Percentiles rank a stretch among this genome's conserved stretches.
These are phyloP conservation scores for Noccaea bulbosa DNA, from an alignment of 345 rosid genomes.

Conservation along the genomic window DNA sequence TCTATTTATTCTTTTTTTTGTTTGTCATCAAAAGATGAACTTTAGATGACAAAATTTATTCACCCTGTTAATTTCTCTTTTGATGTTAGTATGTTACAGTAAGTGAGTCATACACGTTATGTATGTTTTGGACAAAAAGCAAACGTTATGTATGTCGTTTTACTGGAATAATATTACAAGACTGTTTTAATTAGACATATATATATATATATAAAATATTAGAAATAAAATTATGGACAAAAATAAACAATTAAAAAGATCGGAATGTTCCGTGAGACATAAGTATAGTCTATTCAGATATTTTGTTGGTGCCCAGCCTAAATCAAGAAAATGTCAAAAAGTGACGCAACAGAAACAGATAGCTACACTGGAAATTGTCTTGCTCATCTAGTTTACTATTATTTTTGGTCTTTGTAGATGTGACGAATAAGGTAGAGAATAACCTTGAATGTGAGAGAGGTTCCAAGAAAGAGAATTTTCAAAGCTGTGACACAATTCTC, in stretches of 20 bases:
- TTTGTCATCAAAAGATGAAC: not conserved
- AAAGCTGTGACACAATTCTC: constrained; percentile 1
- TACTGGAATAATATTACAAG: not conserved
- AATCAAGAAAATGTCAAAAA: not conserved
- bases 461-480: not conserved
- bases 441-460: not conserved
- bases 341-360: not conserved
- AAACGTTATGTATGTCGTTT: not conserved
- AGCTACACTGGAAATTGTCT: not conserved
- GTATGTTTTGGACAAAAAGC: no score
- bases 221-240: not conserved
- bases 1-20: no score
- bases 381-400: not conserved
- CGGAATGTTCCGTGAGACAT: not conserved
- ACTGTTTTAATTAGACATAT: no score
- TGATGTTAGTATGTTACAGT: no score
- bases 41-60: no score
- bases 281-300: not conserved
- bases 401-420: not conserved
- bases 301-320: not conserved
- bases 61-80: no score
- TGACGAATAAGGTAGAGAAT: not conserved
- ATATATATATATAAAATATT: no score
- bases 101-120: no score
- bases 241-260: not conserved